These are phyloP conservation scores for Cruciata laevipes DNA, from an alignment of 257 asterid genomes.

Conservation along the genomic window DNA sequence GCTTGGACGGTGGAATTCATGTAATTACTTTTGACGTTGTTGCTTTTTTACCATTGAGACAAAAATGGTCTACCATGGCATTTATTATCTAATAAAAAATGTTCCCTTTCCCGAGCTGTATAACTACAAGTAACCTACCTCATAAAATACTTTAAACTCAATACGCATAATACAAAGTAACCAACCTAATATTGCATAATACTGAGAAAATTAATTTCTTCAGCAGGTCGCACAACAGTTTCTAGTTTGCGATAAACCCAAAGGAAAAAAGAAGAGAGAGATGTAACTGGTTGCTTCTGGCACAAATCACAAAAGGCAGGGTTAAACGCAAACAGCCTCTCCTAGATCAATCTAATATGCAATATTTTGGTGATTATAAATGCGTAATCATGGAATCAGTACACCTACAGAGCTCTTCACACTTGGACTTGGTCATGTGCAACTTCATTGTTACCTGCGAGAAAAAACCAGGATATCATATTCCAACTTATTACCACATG, in stretches of 20 bases:
- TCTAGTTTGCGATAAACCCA: neutral
- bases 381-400: slow-evolving; percentile 33
- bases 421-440: slow-evolving; percentile 40
- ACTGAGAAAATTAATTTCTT: too few species aligned
- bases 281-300: neutral
- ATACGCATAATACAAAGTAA: too few species aligned
- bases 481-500: neutral
- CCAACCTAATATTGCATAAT: too few species aligned
- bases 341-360: neutral
- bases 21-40: too few species aligned
- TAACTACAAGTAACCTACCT: too few species aligned
- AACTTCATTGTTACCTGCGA: slow-evolving; percentile 72
- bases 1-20: too few species aligned
- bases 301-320: neutral
- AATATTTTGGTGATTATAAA: slow-evolving; percentile 23
- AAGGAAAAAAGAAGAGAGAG: neutral
- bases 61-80: too few species aligned
- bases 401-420: slow-evolving; percentile 45
- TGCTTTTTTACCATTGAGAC: too few species aligned
- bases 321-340: neutral
- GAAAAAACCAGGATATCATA: neutral
- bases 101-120: too few species aligned
- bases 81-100: too few species aligned
- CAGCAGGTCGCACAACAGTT: too few species aligned
- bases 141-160: too few species aligned